Base-by-base conservation (phyloP, 768 basidiomycete species). In the Podaxis sp. region DNA sequence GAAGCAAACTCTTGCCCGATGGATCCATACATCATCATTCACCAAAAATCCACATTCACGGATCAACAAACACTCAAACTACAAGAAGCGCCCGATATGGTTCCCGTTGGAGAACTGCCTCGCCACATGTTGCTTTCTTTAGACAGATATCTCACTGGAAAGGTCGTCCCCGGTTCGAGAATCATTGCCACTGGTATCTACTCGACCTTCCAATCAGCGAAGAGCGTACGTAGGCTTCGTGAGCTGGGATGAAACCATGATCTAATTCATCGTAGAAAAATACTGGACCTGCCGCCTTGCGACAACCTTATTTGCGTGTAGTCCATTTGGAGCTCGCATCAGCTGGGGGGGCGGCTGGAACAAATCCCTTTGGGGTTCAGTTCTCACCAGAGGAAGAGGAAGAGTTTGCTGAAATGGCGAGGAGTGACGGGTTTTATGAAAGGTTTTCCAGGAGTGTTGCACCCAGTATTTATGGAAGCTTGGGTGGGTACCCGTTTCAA, bases 1-100 rank as follows among this genome's bases (percentile, higher is more conserved):
- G 88, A 92, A 72, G 84, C 90, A 72, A 97, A 98, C 66, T 90
- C 95, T 64, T 99, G 97, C 69, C 95, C 95, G 0, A 72, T 98
- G 57, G 97, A 98, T 70, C 97, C 97, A 1, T 99, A 95, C 75
- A 81, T 94, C 55, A 95, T 99, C 69, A 79, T 98, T 14, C 97
- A 99, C 73, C 89, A 93, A 38, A 92, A 93, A 74, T 98, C 93
- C 35, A 80, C 84, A 5, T 99, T 98, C 69, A 89, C 95, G 6
- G 97, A 99, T 70, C 95, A 97, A 66, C 97, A 99, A 74, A 91
- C 86, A 10, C 81, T 99, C 66, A 99, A 99, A 72, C 83, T 99
- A 11, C 97, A 99, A 73, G 97, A 99, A 73, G 95, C 96, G 16
- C 97, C 97, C 0, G 97, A 99, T 72, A 97, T 98, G 93, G 97